phyloP scores from a whole-genome alignment of 495 filamentous ascomycete genomes.

The Trichoderma orchidacearum region DNA sequence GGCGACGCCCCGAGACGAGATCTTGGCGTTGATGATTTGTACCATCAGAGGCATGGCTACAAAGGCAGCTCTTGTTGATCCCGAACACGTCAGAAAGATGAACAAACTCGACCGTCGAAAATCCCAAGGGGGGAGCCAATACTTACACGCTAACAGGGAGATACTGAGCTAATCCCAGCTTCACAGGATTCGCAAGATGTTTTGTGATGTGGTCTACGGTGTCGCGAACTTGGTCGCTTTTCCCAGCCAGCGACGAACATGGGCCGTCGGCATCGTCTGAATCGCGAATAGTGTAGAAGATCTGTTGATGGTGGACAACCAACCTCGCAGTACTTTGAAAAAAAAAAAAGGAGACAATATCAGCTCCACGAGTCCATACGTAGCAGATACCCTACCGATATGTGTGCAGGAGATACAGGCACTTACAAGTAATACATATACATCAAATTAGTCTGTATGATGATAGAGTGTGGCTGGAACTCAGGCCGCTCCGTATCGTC shows the following conservation, averaged over 20 bases:
- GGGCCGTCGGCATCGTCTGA: background rate
- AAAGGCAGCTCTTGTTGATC: background rate
- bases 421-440: slow-evolving; percentile 39
- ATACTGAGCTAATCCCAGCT: background rate
- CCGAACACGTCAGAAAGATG: background rate
- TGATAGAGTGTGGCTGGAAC: slow-evolving; percentile 16
- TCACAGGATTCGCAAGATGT: background rate
- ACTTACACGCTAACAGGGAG: background rate
- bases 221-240: background rate
- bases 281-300: background rate
- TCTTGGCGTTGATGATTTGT: background rate
- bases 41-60: background rate
- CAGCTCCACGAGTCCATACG: no score
- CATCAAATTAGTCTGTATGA: slow-evolving; percentile 27
- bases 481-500: slow-evolving; percentile 12
- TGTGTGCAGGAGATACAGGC: background rate
- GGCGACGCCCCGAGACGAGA: background rate
- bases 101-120: background rate
- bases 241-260: background rate
- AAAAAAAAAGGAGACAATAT: no score
- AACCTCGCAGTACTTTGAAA: background rate
- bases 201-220: background rate
- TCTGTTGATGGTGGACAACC: background rate
- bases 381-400: no score
- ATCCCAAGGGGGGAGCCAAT: background rate